Conservation (phyloP, 2,329 filamentous ascomycete species). For the Calonectria henricotiae region DNA sequence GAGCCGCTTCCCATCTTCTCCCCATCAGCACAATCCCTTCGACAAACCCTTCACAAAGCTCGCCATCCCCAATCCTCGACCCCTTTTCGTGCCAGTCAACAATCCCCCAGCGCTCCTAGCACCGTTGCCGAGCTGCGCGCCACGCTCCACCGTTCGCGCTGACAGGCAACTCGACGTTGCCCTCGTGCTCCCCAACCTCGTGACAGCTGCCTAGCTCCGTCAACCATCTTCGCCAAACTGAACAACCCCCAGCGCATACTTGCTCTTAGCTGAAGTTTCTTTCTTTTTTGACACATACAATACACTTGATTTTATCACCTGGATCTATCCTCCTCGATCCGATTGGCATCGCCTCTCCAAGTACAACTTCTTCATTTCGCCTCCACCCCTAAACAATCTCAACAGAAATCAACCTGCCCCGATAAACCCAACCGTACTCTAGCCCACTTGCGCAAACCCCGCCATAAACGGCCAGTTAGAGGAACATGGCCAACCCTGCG, state of each 20-base stretch:
- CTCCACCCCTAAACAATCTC: background rate
- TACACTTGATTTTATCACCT: background rate
- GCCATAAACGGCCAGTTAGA: too few species aligned
- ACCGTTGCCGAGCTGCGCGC: background rate
- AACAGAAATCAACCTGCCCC: background rate
- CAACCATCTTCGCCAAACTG: slow-evolving; percentile 36
- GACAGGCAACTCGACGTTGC: slow-evolving; percentile 32
- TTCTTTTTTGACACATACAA: slow-evolving; percentile 12
- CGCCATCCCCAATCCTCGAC: background rate
- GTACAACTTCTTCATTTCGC: background rate
- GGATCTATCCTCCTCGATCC: background rate
- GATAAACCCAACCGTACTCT: background rate
- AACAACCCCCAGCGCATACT: slow-evolving; percentile 37
- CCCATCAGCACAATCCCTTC: background rate
- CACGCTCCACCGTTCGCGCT: slow-evolving; percentile 24
- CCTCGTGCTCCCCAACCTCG: slow-evolving; percentile 48
- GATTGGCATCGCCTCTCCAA: slow-evolving; percentile 6
- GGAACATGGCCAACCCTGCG: slow-evolving; percentile 76
- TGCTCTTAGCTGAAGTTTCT: slow-evolving; percentile 35
- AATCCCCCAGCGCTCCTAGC: background rate
- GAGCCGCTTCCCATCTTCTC: slow-evolving; percentile 3
- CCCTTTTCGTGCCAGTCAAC: background rate
- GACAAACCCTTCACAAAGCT: background rate
- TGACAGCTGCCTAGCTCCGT: slow-evolving; percentile 42
- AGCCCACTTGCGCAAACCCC: too few species aligned